These are phyloP conservation scores for Russula earlei DNA, from an alignment of 768 basidiomycete genomes.

Conservation along the genomic window DNA sequence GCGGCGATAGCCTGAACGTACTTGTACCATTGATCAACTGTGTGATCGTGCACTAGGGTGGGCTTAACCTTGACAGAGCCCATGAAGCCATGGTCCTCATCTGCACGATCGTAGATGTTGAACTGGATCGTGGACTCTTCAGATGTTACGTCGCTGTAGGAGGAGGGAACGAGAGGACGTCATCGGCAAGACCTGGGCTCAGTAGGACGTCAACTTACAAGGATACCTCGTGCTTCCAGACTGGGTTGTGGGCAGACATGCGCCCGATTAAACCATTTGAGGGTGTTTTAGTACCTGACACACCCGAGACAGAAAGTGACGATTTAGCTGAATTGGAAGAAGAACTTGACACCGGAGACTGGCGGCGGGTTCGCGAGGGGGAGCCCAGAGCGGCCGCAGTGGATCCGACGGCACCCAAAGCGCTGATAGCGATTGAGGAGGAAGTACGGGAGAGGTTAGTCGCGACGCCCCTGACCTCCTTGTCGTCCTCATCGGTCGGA, in stretches of 20 bases:
- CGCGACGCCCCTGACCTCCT: slow-evolving; percentile 79
- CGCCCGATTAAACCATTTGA: slow-evolving; percentile 40
- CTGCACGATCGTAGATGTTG: slow-evolving; percentile 86
- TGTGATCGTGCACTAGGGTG: slow-evolving; percentile 82
- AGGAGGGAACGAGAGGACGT: slow-evolving; percentile 8
- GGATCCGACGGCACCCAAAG: slow-evolving; percentile 53
- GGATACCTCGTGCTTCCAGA: slow-evolving; percentile 98
- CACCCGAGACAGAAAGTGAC: slow-evolving; percentile 18
- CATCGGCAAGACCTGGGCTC: neutral
- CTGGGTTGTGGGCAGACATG: slow-evolving; percentile 74
- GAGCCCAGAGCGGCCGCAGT: slow-evolving; percentile 31
- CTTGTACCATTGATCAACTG: slow-evolving; percentile 97
- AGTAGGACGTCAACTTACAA: slow-evolving; percentile 58
- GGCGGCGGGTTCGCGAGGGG: slow-evolving; percentile 9
- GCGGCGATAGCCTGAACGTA: slow-evolving; percentile 34
- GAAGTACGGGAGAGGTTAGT: slow-evolving; percentile 45
- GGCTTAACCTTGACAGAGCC: slow-evolving; percentile 91
- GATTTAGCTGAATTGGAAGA: slow-evolving; percentile 18
- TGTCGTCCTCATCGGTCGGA: slow-evolving; percentile 76
- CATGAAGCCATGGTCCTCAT: slow-evolving; percentile 78
- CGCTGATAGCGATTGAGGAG: slow-evolving; percentile 55
- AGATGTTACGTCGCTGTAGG: slow-evolving; percentile 83
- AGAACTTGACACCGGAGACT: slow-evolving; percentile 11
- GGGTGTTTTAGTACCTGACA: slow-evolving; percentile 23
- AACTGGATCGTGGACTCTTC: slow-evolving; percentile 75